Evolutionary conservation across 2,329 filamentous ascomycete genomes (phyloP).

Genomic region (Balansia obtecta): DNA sequence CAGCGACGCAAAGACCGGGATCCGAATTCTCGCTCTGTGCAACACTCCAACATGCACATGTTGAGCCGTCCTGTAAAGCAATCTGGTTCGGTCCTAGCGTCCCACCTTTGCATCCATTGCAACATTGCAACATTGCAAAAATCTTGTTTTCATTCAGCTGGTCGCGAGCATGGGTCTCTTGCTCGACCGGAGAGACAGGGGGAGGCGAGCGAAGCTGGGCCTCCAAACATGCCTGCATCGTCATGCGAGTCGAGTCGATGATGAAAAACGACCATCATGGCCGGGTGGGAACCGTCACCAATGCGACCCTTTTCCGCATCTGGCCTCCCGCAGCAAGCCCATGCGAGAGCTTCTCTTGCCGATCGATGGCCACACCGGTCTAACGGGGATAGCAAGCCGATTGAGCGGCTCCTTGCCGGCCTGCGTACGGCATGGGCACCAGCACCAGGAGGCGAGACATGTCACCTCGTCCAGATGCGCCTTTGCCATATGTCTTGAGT

Average conservation of each 20-base stretch:
- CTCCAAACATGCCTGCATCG: not conserved
- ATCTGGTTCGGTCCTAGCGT: not conserved
- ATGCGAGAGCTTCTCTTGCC: not conserved
- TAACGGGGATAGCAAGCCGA: conserved; percentile 3
- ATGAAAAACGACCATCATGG: not conserved
- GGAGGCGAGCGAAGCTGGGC: not conserved
- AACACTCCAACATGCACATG: not conserved
- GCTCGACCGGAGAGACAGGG: conserved; percentile 1
- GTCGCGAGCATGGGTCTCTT: not conserved
- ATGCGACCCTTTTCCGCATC: not conserved
- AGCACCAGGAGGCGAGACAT: not conserved
- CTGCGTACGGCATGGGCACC: not conserved
- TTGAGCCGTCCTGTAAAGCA: not conserved
- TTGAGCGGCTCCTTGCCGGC: conserved; percentile 1
- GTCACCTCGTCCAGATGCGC: not conserved
- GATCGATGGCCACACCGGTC: conserved; percentile 6
- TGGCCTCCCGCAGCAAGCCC: conserved; percentile 3
- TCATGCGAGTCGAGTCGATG: not conserved
- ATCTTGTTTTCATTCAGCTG: not conserved
- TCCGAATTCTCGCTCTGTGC: no score
- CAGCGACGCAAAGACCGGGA: no score
- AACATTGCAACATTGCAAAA: not conserved
- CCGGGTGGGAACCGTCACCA: not conserved
- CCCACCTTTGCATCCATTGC: no score
- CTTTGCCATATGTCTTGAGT: not conserved